Evolutionary conservation across 2,329 filamentous ascomycete species (phyloP).

Genomic region (Metarhizium album): DNA sequence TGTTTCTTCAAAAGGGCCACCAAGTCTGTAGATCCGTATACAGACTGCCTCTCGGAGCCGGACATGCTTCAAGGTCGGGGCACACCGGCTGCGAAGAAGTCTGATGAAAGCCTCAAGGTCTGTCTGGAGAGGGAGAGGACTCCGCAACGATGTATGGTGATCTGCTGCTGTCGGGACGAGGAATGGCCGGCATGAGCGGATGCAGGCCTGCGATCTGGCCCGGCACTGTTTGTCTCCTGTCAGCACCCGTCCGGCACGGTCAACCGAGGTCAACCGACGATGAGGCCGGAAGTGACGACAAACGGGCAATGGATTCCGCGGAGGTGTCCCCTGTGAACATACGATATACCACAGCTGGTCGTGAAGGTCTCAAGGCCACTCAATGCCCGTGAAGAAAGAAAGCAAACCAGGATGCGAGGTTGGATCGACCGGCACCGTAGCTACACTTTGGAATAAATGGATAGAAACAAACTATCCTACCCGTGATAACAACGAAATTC

Average conservation of each 20-base stretch:
- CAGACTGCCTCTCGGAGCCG: background rate
- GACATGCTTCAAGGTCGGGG: background rate
- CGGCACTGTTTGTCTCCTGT: background rate
- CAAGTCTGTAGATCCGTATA: background rate
- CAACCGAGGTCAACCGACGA: background rate
- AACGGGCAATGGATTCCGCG: background rate
- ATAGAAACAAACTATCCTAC: no score
- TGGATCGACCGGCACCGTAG: background rate
- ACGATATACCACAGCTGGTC: background rate
- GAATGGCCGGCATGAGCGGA: background rate
- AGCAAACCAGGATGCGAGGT: background rate
- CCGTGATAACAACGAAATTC: no score
- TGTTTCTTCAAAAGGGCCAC: background rate
- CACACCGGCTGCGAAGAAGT: background rate
- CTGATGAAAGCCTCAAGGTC: background rate
- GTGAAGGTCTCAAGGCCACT: background rate
- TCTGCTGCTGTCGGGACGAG: background rate
- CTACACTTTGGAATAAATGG: background rate
- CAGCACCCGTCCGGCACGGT: background rate
- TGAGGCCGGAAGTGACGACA: background rate
- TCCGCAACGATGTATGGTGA: background rate
- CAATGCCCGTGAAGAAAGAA: background rate
- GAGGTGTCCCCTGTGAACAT: background rate
- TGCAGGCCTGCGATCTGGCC: background rate
- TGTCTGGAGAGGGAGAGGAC: background rate